Percentiles rank a stretch among this genome's conserved stretches.
Conservation (phyloP, 805 yeast species). For the Ogataea dorogensis region DNA sequence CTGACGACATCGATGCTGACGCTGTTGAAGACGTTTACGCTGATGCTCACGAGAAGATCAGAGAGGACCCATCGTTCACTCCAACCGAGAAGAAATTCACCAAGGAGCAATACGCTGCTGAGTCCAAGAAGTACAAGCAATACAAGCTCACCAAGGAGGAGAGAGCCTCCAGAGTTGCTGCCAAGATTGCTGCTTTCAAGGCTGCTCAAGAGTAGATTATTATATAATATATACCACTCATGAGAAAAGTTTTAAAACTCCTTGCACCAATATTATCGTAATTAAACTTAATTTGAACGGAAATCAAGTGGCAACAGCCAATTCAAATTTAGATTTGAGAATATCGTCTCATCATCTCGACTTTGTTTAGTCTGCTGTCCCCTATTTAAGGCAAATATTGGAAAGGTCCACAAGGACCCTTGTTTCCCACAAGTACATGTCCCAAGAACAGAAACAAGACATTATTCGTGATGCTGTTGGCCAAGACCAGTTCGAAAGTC, state of each 20-base stretch:
- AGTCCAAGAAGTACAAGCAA: constrained; percentile 88
- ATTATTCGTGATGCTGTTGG: constrained; percentile 1
- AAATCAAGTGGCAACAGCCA: constrained; percentile 11
- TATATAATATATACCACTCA: constrained; percentile 1
- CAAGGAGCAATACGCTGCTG: constrained; percentile 98
- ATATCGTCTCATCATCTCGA: too few relatives aligned
- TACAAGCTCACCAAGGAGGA: constrained; percentile 86
- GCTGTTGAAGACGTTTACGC: constrained; percentile 92
- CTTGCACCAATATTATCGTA: too few relatives aligned
- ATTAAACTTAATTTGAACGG: constrained; percentile 1
- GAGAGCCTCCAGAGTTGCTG: constrained; percentile 85
- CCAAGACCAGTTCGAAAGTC: constrained; percentile 27
- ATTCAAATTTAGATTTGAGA: too few relatives aligned
- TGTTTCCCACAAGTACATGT: constrained; percentile 4
- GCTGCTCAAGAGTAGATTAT: constrained; percentile 40
- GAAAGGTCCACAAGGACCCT: constrained; percentile 5
- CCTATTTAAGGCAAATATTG: not conserved
- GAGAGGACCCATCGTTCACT: constrained; percentile 92
- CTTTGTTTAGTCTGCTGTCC: too few relatives aligned
- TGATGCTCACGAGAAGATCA: constrained; percentile 92
- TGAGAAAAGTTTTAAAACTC: not conserved
- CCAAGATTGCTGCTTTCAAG: constrained; percentile 92
- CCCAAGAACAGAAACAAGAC: constrained; percentile 8
- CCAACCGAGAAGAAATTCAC: constrained; percentile 90
- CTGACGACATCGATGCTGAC: constrained; percentile 96